These are phyloP conservation scores for Calocybe gambosa DNA, from an alignment of 1,284 basidiomycete species.

Conservation along the genomic window DNA sequence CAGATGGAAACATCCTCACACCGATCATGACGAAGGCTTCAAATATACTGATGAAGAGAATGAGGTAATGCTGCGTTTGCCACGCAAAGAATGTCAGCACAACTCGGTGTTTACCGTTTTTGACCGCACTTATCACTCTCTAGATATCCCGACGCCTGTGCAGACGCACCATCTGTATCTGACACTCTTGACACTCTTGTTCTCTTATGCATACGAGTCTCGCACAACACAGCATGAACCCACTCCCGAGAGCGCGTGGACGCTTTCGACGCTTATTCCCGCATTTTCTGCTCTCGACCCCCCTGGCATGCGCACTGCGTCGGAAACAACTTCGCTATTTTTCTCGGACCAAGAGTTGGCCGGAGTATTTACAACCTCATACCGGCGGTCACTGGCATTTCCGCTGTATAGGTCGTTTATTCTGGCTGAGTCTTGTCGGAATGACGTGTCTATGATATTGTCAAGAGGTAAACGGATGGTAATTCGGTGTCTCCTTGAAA, in stretches of 20 bases:
- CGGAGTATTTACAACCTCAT: constrained; percentile 51
- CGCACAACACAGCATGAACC: constrained; percentile 70
- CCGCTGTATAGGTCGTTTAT: constrained; percentile 72
- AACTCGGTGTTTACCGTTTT: constrained; percentile 1
- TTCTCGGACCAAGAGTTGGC: constrained; percentile 45
- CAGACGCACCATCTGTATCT: constrained; percentile 61
- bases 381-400: constrained; percentile 67
- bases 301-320: constrained; percentile 25
- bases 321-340: constrained; percentile 18
- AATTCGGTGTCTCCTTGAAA: constrained; percentile 57
- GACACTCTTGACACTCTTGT: constrained; percentile 62
- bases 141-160: constrained; percentile 51
- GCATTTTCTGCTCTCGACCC: constrained; percentile 74
- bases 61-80: constrained; percentile 57
- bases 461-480: constrained; percentile 53
- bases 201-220: constrained; percentile 70
- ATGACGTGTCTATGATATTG: constrained; percentile 57
- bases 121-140: constrained; percentile 3
- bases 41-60: constrained; percentile 70
- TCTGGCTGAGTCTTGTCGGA: constrained; percentile 59
- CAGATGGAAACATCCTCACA: constrained; percentile 52
- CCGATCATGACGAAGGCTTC: constrained; percentile 28
- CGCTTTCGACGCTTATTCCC: constrained; percentile 61
- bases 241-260: constrained; percentile 81
- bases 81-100: constrained; percentile 69